Conservation (phyloP, 768 basidiomycete genomes). For the Amanita rubescens region DNA sequence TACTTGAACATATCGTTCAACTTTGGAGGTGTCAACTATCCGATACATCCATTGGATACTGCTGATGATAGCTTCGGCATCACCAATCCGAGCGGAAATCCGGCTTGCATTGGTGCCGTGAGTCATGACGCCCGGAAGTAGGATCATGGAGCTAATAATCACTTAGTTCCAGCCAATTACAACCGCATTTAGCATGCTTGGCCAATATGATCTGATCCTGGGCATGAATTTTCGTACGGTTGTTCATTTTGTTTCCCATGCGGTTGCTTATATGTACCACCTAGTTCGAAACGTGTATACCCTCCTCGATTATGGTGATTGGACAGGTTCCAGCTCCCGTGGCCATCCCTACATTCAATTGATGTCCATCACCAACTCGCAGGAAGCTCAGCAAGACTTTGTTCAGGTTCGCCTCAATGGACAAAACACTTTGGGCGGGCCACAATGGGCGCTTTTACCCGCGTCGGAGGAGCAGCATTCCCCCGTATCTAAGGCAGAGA, state of each 20-base stretch:
- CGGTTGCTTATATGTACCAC: neutral
- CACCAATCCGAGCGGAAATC: constrained; percentile 39
- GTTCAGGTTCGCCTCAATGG: constrained; percentile 54
- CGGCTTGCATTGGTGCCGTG: constrained; percentile 63
- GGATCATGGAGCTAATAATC: neutral
- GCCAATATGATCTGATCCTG: constrained; percentile 76
- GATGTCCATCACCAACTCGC: constrained; percentile 46
- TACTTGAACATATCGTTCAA: constrained; percentile 63
- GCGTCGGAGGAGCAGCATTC: constrained; percentile 50
- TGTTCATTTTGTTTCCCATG: neutral
- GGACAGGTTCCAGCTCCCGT: constrained; percentile 43
- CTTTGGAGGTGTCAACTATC: constrained; percentile 62
- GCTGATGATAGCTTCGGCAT: constrained; percentile 51
- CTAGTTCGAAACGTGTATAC: constrained; percentile 73
- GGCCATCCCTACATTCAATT: constrained; percentile 66
- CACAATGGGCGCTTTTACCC: constrained; percentile 56
- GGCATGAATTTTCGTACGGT: constrained; percentile 73
- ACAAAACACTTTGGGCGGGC: constrained; percentile 44
- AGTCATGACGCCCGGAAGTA: constrained; percentile 20
- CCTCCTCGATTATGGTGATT: constrained; percentile 65
- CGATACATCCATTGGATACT: constrained; percentile 68
- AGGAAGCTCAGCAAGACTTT: constrained; percentile 57
- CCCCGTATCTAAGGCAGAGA: constrained; percentile 54
- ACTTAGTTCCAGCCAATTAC: constrained; percentile 77
- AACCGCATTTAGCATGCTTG: constrained; percentile 67